A percentile compares a stretch with the other conserved stretches of the same genome.
Evolutionary conservation across 2,329 filamentous ascomycete species (phyloP).

Genomic region (Stagonosporopsis cucurbitacearum): DNA sequence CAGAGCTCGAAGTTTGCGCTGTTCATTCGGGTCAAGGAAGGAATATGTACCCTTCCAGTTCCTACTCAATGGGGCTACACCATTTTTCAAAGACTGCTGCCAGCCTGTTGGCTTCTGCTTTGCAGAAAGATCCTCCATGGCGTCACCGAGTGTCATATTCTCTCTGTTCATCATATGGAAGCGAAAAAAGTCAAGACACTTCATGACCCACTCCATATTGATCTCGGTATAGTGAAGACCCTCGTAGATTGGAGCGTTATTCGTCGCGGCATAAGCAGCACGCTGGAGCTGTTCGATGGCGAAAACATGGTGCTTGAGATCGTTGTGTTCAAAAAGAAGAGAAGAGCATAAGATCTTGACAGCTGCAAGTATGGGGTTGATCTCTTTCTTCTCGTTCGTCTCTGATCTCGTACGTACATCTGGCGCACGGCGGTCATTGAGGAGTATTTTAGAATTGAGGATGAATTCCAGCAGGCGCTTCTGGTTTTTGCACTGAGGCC

Average conservation of each 20-base stretch:
- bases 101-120: constrained; percentile 53
- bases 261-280: constrained; percentile 51
- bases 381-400: constrained; percentile 5
- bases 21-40: constrained; percentile 42
- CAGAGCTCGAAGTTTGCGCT: constrained; percentile 25
- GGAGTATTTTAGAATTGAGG: constrained; percentile 34
- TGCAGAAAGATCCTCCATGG: constrained; percentile 45
- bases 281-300: constrained; percentile 56
- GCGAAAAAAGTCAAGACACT: constrained; percentile 61
- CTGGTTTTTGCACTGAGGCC: constrained; percentile 46
- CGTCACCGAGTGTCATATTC: constrained; percentile 47
- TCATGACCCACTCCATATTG: constrained; percentile 56
- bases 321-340: constrained; percentile 35
- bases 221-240: constrained; percentile 48
- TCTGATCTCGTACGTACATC: background rate
- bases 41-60: constrained; percentile 61
- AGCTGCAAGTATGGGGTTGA: constrained; percentile 32
- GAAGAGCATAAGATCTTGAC: constrained; percentile 45
- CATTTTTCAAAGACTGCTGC: constrained; percentile 46
- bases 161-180: constrained; percentile 54
- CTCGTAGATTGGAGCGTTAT: constrained; percentile 50
- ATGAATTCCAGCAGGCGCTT: constrained; percentile 41
- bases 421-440: constrained; percentile 33
- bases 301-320: constrained; percentile 32
- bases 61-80: constrained; percentile 46